Base-by-base conservation (phyloP, 306 rosid genomes). In the Gynostemma pentaphyllum region DNA sequence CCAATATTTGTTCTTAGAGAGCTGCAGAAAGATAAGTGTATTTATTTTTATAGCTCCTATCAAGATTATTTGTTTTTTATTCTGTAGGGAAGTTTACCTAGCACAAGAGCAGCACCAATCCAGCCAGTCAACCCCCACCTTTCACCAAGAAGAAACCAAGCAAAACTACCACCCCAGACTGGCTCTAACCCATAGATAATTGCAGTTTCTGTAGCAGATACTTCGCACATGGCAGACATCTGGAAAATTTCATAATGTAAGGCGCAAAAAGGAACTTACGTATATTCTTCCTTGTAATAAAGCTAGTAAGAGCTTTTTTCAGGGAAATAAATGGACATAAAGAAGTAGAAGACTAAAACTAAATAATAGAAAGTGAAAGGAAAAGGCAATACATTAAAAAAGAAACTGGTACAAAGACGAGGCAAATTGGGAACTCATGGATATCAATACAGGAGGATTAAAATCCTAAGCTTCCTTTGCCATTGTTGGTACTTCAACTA, bases 61-160 rank as follows among this genome's bases (percentile, higher is more conserved):
- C 27, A 12, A n/a, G 2, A 16, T 2, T n/a, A n/a, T n/a, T n/a
- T n/a, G 21, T 29, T 30, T 24, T 8, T 13, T 5, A 62, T 62
- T 41, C 42, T 2, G 26, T 18, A 70, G 27, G 15, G 28, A 14
- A 75, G 16, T 22, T 42, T 74, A 81, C 91, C 85, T 67, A 85
- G 80, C 47, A 87, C 85, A 40, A 87, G 81, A 36, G 85, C 82
- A 73, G 92, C 96, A 63, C 96, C 96, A 71, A 82, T 64, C 89
- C 96, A 87, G 46, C 85, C 96, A 24, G 47, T 54, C 42, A 74
- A 26, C 59, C 89, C 87, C 92, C 89, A 87, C 73, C 89, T 85
- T 79, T 87, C 96, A 42, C 92, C 92, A 34, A 87, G 87, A 57
- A 87, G 79, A 73, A 84, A 71, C 95, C 96, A 87, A 8, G 92